A percentile compares a stretch with the other conserved stretches of the same genome.
phyloP scores from a whole-genome alignment of 768 basidiomycete species.

The Russula virescens region DNA sequence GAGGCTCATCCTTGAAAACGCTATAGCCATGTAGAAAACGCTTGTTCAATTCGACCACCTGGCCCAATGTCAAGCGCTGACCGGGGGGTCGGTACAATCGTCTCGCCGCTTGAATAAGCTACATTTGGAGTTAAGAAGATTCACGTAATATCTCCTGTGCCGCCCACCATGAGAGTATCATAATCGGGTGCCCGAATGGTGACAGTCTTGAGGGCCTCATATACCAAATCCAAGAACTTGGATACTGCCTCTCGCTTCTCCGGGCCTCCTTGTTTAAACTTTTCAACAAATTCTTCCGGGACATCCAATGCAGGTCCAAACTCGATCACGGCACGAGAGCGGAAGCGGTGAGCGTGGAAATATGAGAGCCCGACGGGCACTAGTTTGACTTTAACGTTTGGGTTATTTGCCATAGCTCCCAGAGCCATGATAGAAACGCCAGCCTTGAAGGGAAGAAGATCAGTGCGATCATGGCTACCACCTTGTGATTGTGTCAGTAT shows the following conservation, averaged over 20 bases:
- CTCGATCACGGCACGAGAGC: conserved; percentile 95
- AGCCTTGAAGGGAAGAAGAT: conserved; percentile 93
- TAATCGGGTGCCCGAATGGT: conserved; percentile 95
- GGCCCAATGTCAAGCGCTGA: conserved; percentile 85
- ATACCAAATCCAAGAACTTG: conserved; percentile 84
- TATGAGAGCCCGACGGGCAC: conserved; percentile 50
- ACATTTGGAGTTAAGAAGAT: neutral
- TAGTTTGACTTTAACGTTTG: conserved; percentile 81
- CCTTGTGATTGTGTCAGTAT: conserved; percentile 42
- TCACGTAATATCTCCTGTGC: neutral
- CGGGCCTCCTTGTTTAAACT: conserved; percentile 85
- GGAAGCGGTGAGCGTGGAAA: conserved; percentile 58
- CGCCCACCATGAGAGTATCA: conserved; percentile 92
- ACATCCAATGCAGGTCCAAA: conserved; percentile 90
- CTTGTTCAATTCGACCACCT: conserved; percentile 91
- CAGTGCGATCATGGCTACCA: conserved; percentile 96
- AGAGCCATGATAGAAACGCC: conserved; percentile 98
- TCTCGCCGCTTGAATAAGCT: conserved; percentile 94
- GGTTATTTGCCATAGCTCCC: conserved; percentile 93
- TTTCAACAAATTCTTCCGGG: conserved; percentile 80
- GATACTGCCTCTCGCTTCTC: conserved; percentile 88
- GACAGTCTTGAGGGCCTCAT: conserved; percentile 91
- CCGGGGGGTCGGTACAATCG: conserved; percentile 90
- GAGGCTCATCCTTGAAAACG: conserved; percentile 87
- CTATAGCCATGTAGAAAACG: conserved; percentile 89